These are phyloP conservation scores for Phytophthora pluvialis DNA, from an alignment of 352 stramenopile genomes.

Conservation along the genomic window DNA sequence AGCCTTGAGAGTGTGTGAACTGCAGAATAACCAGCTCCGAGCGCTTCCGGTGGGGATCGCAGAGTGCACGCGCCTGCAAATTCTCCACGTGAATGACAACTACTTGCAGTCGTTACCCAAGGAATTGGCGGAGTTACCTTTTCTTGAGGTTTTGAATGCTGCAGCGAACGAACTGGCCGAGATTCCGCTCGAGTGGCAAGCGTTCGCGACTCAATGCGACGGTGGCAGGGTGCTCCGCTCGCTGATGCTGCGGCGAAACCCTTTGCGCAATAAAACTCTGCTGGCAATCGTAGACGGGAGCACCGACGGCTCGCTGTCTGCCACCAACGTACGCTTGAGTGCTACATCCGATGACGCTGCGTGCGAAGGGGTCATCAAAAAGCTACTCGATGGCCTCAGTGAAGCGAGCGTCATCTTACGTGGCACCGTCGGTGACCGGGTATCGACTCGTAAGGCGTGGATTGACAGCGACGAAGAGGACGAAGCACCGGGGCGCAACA, in stretches of 20 bases:
- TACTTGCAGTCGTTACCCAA: conserved; percentile 39
- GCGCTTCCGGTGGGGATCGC: conserved; percentile 42
- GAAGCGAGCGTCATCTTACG: conserved; percentile 28
- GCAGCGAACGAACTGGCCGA: conserved; percentile 52
- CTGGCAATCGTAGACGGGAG: conserved; percentile 37
- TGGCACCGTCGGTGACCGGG: background rate
- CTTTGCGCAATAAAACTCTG: conserved; percentile 39
- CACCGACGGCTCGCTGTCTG: conserved; percentile 14
- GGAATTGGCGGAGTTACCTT: conserved; percentile 33
- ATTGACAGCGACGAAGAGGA: conserved; percentile 34
- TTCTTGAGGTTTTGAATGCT: conserved; percentile 51
- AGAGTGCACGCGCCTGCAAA: conserved; percentile 38
- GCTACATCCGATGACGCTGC: conserved; percentile 30
- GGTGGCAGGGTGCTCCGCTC: conserved; percentile 42
- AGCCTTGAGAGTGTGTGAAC: conserved; percentile 38
- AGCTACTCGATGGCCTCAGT: conserved; percentile 58
- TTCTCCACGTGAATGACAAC: conserved; percentile 63
- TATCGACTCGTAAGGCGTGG: conserved; percentile 26
- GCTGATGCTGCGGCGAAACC: conserved; percentile 57
- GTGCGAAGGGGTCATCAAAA: conserved; percentile 57
- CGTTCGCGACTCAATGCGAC: conserved; percentile 41
- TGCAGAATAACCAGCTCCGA: conserved; percentile 54
- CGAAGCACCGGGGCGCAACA: background rate
- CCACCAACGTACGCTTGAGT: background rate
- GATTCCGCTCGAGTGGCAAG: conserved; percentile 58